Evolutionary conservation across 805 yeast species (phyloP).

Genomic region (Wickerhamiella musiphila): DNA sequence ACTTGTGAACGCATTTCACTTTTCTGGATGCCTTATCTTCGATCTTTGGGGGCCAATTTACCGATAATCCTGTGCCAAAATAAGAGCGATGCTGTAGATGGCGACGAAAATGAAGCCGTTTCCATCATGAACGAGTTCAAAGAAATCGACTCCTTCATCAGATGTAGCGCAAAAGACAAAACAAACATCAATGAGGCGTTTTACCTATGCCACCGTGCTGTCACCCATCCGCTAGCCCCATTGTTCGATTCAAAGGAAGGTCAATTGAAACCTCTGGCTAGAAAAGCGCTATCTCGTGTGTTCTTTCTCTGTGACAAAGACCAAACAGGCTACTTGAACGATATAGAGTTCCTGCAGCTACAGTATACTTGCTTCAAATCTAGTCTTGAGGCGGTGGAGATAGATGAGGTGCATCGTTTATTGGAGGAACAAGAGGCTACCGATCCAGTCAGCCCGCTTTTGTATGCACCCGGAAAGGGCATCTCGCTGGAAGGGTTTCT

Average conservation of each 20-base stretch:
- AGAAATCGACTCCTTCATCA: conserved; percentile 81
- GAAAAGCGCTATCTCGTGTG: conserved; percentile 59
- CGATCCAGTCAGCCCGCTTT: conserved; percentile 5
- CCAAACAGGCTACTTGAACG: conserved; percentile 70
- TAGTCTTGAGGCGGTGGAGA: conserved; percentile 26
- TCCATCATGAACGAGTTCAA: conserved; percentile 80
- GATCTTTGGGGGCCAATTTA: conserved; percentile 82
- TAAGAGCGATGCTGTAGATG: conserved; percentile 35
- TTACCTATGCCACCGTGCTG: conserved; percentile 83
- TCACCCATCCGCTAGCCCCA: conserved; percentile 85
- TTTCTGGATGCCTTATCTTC: conserved; percentile 86
- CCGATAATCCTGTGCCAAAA: conserved; percentile 88
- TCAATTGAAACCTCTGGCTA: conserved; percentile 56
- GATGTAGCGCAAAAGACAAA: conserved; percentile 73
- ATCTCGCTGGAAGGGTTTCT: conserved; percentile 62
- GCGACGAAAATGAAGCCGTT: conserved; percentile 38
- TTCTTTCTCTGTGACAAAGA: conserved; percentile 76
- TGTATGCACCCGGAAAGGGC: conserved; percentile 27
- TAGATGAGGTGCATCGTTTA: conserved; percentile 25
- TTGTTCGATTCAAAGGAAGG: conserved; percentile 85
- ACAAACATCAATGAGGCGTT: conserved; percentile 82
- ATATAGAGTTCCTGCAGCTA: conserved; percentile 47
- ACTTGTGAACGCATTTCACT: conserved; percentile 82
- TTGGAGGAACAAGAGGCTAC: conserved; percentile 21
- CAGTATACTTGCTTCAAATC: conserved; percentile 65